Evolutionary conservation across 768 basidiomycete species (phyloP), one percentile per base, ranked within the genome.

Genomic region (Rhizopogon roseolus): DNA sequence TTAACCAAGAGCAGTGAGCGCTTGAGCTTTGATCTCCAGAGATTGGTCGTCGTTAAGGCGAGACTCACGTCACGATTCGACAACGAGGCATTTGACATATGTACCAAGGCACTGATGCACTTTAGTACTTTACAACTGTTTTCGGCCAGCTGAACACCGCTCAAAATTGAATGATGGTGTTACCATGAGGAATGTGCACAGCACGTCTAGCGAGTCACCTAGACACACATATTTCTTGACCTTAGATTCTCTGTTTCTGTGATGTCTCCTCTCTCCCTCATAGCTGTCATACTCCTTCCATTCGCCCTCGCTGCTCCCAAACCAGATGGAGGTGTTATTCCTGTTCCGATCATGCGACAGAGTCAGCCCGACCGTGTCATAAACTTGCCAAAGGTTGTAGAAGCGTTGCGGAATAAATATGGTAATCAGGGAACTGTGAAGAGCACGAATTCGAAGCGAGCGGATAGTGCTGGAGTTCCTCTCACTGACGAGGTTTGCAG

Each of bases 401-500:
- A 80, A 29, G 57, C 62, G 29, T 54, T 84, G 17, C 67, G 78
- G 42, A n/a, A 19, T 40, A 84, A 81, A 67, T 86, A 85, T 55
- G 72, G 73, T 6, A 72, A 62, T 54, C 42, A 42, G 0, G 19
- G 59, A 16, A 22, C 7, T 36, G 5, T 13, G 14, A 22, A 16
- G 34, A 32, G 1, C 4, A n/a, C 55, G 11, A 34, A 56, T 52
- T 51, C 53, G 14, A 58, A 73, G 57, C 68, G 80, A 25, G 74
- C 71, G 5, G 60, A 63, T 40, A 66, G 70, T 3, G 69, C 71
- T 2, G 60, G 64, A 13, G 59, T 83, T 7, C 49, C 68, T 1
- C 66, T 81, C 43, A 75, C 71, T 6, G 79, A 86, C 67, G 79
- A 85, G 73, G 82, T 82, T 45, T 14, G 73, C 34, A 36, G 27